phyloP scores from a whole-genome alignment of 1,139 yeast genomes.

The Blastobotrys buckinghamii region DNA sequence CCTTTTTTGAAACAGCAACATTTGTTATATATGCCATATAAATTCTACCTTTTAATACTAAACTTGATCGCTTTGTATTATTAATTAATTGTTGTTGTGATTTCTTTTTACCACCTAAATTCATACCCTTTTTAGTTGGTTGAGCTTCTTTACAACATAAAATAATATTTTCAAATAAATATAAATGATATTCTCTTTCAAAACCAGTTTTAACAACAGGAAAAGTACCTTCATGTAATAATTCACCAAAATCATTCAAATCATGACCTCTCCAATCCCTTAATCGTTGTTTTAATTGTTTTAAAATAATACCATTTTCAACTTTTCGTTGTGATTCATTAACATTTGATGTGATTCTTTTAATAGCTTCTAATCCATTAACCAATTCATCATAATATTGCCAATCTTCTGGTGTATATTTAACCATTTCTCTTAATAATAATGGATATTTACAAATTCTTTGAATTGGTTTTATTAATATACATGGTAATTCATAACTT shows the following conservation, averaged over 20 bases:
- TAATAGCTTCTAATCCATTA: constrained; percentile 62
- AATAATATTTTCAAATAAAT: constrained; percentile 79
- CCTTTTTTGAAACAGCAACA: constrained; percentile 26
- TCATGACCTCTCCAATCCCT: constrained; percentile 94
- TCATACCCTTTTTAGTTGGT: constrained; percentile 28
- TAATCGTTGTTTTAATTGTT: constrained; percentile 65
- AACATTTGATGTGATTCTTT: constrained; percentile 74
- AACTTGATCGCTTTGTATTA: constrained; percentile 23
- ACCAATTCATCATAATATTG: constrained; percentile 63
- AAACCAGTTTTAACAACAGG: constrained; percentile 67
- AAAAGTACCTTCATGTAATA: constrained; percentile 70
- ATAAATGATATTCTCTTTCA: constrained; percentile 87
- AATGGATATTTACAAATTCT: constrained; percentile 91
- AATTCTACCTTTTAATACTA: constrained; percentile 39
- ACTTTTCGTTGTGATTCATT: constrained; percentile 93
- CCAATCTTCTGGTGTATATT: constrained; percentile 48
- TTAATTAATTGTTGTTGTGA: constrained; percentile 11
- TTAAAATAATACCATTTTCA: constrained; percentile 71
- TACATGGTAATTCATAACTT: constrained; percentile 83
- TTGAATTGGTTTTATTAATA: constrained; percentile 89
- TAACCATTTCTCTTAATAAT: constrained; percentile 66
- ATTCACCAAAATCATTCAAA: constrained; percentile 75
- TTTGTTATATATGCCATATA: constrained; percentile 36
- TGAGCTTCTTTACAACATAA: constrained; percentile 61
- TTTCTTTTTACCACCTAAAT: constrained; percentile 27